Evolutionary conservation across 805 yeast species (phyloP).

Genomic region (Kazachstania psychrophila): DNA sequence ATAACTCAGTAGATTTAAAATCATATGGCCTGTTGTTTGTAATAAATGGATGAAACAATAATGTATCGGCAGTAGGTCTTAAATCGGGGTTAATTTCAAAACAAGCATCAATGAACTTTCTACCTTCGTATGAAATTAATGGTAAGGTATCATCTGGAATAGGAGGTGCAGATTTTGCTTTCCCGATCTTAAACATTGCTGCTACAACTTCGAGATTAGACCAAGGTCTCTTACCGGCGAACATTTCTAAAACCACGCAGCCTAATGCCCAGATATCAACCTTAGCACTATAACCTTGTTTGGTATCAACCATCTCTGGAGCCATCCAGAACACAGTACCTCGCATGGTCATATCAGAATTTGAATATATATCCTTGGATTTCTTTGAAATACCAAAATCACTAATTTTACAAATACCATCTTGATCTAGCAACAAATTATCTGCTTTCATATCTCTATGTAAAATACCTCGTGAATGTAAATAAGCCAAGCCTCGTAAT

Average conservation of each 20-base stretch:
- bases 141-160: slow-evolving; percentile 81
- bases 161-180: slow-evolving; percentile 85
- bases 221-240: slow-evolving; percentile 97
- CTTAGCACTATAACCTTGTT: slow-evolving; percentile 93
- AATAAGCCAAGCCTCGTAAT: slow-evolving; percentile 72
- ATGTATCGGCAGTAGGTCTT: slow-evolving; percentile 76
- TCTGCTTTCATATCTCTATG: slow-evolving; percentile 97
- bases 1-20: slow-evolving; percentile 47
- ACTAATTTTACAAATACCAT: slow-evolving; percentile 90
- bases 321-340: slow-evolving; percentile 99
- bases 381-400: slow-evolving; percentile 94
- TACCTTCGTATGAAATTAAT: slow-evolving; percentile 54
- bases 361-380: slow-evolving; percentile 75
- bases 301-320: slow-evolving; percentile 91
- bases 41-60: slow-evolving; percentile 49
- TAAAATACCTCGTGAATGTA: slow-evolving; percentile 77
- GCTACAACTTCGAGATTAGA: slow-evolving; percentile 89
- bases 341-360: slow-evolving; percentile 96
- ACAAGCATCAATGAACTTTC: slow-evolving; percentile 64
- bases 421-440: slow-evolving; percentile 75
- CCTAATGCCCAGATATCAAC: slow-evolving; percentile 98
- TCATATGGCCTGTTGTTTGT: slow-evolving; percentile 34
- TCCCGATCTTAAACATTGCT: slow-evolving; percentile 84
- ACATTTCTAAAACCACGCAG: slow-evolving; percentile 95
- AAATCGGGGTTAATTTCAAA: slow-evolving; percentile 69